Base-by-base conservation (phyloP, 2,329 filamentous ascomycete genomes). In the Pseudogymnoascus sp. region DNA sequence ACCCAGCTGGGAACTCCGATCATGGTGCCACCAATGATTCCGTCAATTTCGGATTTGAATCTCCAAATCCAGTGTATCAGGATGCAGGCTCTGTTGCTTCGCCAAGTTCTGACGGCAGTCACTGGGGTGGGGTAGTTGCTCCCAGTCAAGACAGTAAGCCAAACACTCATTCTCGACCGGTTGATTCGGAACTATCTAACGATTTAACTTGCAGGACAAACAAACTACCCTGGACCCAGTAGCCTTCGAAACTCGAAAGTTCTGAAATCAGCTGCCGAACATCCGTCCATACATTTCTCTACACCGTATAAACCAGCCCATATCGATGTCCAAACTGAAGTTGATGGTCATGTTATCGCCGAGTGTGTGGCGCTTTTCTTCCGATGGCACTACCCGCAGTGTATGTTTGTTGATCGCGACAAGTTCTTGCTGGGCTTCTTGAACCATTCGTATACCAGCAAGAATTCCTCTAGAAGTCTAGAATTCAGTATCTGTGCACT, bases 401-500 rank as follows among this genome's bases (percentile, higher is more conserved):
- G 53, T 42, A 64, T 66, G 64, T 65, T 67, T 37, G 64, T 67
- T 60, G 65, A 67, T n/a, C 63, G 65, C 25, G 66, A 67, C 28
- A 60, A 62, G 9, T 66, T 67, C 46, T 61, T 67, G 37, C 62
- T 60, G n/a, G 65, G 63, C 23, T 67, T 62, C 36, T 40, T 59
- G 21, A 49, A 61, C 6, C 31, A 49, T 28, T 25, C 56, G 14
- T 40, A 31, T 43, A 40, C 60, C 23, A 61, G 62, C 14, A 59
- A 66, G 46, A 59, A 64, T 23, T 60, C 40, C 53, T 65, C 65
- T 14, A 14, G 40, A 28, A 60, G 61, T 8, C 60, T 67, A 28
- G 63, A 63, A 42, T 62, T 65, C 12, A 60, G 59, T 9, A 60
- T 66, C 3, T 63, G 63, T 37, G 61, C 66, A 7, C 61, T 67